A percentile compares a stretch with the other conserved stretches of the same genome.
phyloP scores from a whole-genome alignment of 163 green algal genomes.

The Chlorella variabilis region DNA sequence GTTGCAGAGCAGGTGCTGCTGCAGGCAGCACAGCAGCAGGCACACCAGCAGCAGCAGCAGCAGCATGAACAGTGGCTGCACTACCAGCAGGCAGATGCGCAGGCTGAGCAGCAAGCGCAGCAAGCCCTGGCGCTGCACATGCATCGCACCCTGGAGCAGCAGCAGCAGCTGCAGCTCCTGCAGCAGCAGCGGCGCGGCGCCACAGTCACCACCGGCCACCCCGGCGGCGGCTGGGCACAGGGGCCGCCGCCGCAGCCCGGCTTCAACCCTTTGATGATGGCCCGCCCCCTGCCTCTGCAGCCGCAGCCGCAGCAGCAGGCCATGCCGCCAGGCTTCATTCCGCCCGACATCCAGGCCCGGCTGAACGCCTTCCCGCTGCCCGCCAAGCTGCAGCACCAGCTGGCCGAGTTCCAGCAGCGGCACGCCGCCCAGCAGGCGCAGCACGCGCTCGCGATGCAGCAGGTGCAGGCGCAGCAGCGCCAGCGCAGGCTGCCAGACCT shows the following conservation, averaged over 20 bases:
- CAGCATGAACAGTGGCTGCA: background rate
- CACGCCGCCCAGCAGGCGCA: background rate
- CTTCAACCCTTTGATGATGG: background rate
- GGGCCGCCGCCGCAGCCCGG: background rate
- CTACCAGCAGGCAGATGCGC: background rate
- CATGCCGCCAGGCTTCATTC: background rate
- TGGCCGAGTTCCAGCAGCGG: background rate
- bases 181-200: conserved; percentile 9
- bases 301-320: background rate
- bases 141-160: background rate
- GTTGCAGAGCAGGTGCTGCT: background rate
- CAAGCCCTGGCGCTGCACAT: background rate
- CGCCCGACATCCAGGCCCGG: background rate
- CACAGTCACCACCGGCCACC: background rate
- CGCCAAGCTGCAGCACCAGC: background rate
- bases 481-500: background rate
- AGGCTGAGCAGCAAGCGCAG: background rate
- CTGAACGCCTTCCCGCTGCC: background rate
- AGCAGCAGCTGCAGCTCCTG: background rate
- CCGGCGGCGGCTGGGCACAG: background rate
- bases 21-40: conserved; percentile 1
- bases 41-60: background rate
- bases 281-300: background rate
- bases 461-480: background rate
- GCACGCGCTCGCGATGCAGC: background rate